These are phyloP conservation scores for Fusarium pilosicola DNA, from an alignment of 2,329 filamentous ascomycete genomes.

Conservation along the genomic window DNA sequence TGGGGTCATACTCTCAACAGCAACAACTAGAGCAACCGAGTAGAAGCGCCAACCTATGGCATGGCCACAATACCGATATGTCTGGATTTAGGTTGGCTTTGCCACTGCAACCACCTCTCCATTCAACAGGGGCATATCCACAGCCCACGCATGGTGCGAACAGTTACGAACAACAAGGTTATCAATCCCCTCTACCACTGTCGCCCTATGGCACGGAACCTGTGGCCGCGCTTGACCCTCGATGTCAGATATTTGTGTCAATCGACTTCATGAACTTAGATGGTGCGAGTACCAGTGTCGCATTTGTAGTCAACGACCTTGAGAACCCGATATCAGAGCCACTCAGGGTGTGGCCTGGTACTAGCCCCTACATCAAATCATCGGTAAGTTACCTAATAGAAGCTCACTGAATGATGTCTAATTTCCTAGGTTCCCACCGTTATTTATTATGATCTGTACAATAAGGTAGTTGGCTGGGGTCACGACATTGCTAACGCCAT, in stretches of 20 bases:
- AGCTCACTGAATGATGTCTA: background rate
- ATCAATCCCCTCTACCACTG: background rate
- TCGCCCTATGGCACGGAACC: background rate
- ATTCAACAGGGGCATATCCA: background rate
- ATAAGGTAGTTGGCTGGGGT: background rate
- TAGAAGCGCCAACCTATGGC: accelerated
- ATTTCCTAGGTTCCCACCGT: background rate
- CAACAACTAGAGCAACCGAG: background rate
- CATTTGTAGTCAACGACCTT: background rate
- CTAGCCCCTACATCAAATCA: background rate
- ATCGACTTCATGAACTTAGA: background rate
- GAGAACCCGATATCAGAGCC: background rate
- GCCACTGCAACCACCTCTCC: accelerated
- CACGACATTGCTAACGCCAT: background rate
- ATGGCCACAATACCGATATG: background rate
- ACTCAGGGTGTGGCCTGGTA: background rate
- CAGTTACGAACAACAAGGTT: background rate
- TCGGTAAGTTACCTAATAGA: background rate
- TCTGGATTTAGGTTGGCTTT: background rate
- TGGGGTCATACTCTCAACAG: background rate
- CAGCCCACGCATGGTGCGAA: background rate
- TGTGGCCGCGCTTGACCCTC: background rate
- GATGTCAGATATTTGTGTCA: background rate
- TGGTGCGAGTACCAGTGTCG: accelerated
- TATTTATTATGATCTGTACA: background rate